Evolutionary conservation across 768 basidiomycete species (phyloP).

Genomic region (Mycena rebaudengoi): DNA sequence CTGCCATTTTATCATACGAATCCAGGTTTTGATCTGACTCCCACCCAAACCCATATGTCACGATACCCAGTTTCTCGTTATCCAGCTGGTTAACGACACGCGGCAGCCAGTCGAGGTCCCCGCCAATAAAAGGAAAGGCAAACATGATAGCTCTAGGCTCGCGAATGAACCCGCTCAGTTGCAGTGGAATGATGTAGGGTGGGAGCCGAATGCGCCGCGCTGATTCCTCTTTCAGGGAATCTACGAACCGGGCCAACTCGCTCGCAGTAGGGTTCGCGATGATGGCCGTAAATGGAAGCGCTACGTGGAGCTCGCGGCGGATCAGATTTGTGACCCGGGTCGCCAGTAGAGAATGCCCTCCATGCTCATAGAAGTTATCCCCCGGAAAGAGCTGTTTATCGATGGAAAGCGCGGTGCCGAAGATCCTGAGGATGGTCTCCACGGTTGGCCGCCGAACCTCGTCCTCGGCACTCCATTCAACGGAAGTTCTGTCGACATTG

Average conservation of each 20-base stretch:
- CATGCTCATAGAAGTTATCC: slow-evolving; percentile 12
- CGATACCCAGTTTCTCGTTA: slow-evolving; percentile 5
- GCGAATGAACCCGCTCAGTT: background rate
- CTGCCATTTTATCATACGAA: background rate
- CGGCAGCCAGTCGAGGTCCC: background rate
- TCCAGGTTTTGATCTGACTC: background rate
- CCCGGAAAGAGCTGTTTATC: slow-evolving; percentile 3
- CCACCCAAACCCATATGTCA: background rate
- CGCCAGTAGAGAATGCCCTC: slow-evolving; percentile 7
- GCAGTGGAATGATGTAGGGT: background rate
- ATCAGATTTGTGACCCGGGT: slow-evolving; percentile 11
- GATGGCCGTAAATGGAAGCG: slow-evolving; percentile 15
- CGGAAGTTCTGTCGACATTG: background rate
- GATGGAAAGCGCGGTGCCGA: background rate
- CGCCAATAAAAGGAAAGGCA: slow-evolving; percentile 8
- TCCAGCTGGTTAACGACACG: slow-evolving; percentile 9
- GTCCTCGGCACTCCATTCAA: slow-evolving; percentile 1
- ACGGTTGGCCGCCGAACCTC: background rate
- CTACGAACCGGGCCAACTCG: slow-evolving; percentile 9
- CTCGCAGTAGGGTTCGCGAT: slow-evolving; percentile 7
- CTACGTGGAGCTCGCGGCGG: background rate
- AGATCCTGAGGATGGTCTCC: background rate
- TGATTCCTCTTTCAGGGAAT: background rate
- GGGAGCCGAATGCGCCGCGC: background rate
- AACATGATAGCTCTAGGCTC: slow-evolving; percentile 5